Base-by-base conservation (phyloP, 2,329 filamentous ascomycete species). In the Ramularia endophylla region DNA sequence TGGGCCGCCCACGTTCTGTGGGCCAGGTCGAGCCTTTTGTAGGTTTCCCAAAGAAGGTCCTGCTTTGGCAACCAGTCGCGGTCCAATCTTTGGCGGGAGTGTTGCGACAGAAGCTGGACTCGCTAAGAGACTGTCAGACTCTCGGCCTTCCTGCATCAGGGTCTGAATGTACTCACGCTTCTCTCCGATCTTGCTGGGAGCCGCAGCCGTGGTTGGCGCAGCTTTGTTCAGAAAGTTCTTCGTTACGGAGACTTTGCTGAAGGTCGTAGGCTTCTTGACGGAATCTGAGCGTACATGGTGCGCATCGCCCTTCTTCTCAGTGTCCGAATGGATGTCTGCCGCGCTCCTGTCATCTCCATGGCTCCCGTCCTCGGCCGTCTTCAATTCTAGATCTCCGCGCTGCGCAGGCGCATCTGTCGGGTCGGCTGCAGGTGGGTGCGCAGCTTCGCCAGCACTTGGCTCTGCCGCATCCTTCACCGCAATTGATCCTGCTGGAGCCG, bases 221-320 rank as follows among this genome's bases (percentile, higher is more conserved):
- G 78, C 73, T 64, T 90, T 90, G 46, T 84, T 78, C n/a, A 92
- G 72, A 59, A 90, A 94, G 31, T 79, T 87, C 65, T 85, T 88
- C 52, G 89, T 90, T 52, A 90, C 84, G 4, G 85, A 89, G 35
- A 92, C 83, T 13, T 86, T 78, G 65, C 92, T 94, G 73, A 94
- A 92, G 9, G 80, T 82, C 13, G 81, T 69, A 15, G 81, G 80
- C 64, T 87, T 90, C 73, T 85, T 88, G 48, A 80, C 70, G 3
- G 80, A 71, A 48, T 64, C 66, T 58, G 47, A 81, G 74, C 50
- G 78, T 46, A 67, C 67, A 60, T 86, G 78, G 36, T 73, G 71
- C 13, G 37, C 72, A 59, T 76, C 73, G 47, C 75, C 74, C 46
- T 64, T 64, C 59, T 75, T 71, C 62, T 63, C 70, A 29, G 79